These are phyloP conservation scores for Sugiyamaella neomexicana DNA, from an alignment of 1,139 yeast species.

Conservation along the genomic window DNA sequence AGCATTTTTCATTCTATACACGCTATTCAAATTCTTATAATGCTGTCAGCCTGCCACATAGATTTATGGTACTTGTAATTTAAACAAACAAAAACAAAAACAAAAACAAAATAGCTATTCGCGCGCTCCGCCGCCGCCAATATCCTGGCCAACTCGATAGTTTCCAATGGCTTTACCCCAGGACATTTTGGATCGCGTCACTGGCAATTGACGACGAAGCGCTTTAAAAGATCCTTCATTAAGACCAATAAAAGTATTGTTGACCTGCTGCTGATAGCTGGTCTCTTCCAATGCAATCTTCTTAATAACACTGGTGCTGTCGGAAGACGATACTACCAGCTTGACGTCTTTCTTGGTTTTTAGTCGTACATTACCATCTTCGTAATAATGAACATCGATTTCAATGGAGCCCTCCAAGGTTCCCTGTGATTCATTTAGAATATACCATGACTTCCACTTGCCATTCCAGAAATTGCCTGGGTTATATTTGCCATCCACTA, in stretches of 20 bases:
- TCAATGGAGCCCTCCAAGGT: slow-evolving; percentile 54
- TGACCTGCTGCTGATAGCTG: slow-evolving; percentile 57
- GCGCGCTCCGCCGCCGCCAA: slow-evolving; percentile 28
- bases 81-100: too few relatives aligned
- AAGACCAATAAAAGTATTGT: slow-evolving; percentile 64
- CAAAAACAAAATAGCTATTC: slow-evolving; percentile 4
- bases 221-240: slow-evolving; percentile 81
- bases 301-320: slow-evolving; percentile 44
- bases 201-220: slow-evolving; percentile 86
- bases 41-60: neutral
- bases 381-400: slow-evolving; percentile 87
- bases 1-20: slow-evolving; percentile 65
- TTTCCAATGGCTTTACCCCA: slow-evolving; percentile 95
- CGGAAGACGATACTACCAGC: slow-evolving; percentile 30
- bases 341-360: slow-evolving; percentile 52
- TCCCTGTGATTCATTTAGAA: slow-evolving; percentile 42
- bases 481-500: slow-evolving; percentile 73
- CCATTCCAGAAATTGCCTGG: slow-evolving; percentile 87
- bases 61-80: neutral
- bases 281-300: slow-evolving; percentile 63
- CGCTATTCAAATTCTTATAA: slow-evolving; percentile 56
- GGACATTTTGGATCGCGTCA: slow-evolving; percentile 85
- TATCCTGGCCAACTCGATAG: slow-evolving; percentile 86
- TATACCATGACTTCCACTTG: slow-evolving; percentile 75
- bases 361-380: slow-evolving; percentile 91